Percentiles rank a stretch among this genome's conserved stretches.
phyloP scores from a whole-genome alignment of 495 filamentous ascomycete species.

The Chaetomidium leptoderma region DNA sequence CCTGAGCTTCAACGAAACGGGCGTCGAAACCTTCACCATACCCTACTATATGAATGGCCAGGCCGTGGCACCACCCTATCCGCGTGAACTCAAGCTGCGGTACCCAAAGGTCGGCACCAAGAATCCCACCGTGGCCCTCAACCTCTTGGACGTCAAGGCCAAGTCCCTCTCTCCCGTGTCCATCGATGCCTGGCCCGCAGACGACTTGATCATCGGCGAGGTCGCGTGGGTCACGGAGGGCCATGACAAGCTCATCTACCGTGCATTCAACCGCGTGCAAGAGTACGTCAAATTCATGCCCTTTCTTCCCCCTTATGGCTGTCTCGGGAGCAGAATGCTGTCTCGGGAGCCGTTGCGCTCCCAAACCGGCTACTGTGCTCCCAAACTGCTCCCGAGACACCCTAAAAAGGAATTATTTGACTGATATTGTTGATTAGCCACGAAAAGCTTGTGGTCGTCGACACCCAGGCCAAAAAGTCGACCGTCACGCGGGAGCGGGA shows the following conservation, averaged over 20 bases:
- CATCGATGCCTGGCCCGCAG: slow-evolving; percentile 42
- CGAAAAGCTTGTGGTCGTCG: slow-evolving; percentile 50
- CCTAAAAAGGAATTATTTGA: too few species aligned
- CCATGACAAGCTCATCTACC: slow-evolving; percentile 50
- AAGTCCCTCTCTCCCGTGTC: slow-evolving; percentile 32
- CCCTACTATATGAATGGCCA: slow-evolving; percentile 54
- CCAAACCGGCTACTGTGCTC: too few species aligned
- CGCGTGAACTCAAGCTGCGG: slow-evolving; percentile 46
- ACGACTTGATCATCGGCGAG: slow-evolving; percentile 54
- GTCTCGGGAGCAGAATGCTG: too few species aligned
- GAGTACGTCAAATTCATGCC: too few species aligned
- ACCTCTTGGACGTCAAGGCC: slow-evolving; percentile 42
- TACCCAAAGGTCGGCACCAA: slow-evolving; percentile 57
- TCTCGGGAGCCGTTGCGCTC: too few species aligned
- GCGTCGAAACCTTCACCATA: slow-evolving; percentile 53
- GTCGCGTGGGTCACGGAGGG: slow-evolving; percentile 53
- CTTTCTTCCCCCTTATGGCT: too few species aligned
- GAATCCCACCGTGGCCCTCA: slow-evolving; percentile 52
- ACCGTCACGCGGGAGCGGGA: slow-evolving; percentile 48
- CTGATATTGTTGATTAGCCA: too few species aligned
- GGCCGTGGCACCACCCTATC: slow-evolving; percentile 47
- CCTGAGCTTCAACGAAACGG: slow-evolving; percentile 56
- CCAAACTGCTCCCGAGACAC: too few species aligned
- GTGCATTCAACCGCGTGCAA: slow-evolving; percentile 55
- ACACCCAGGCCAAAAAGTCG: slow-evolving; percentile 34